Conservation (phyloP, 208 protist species). For the Plasmodiophora brassicae region DNA sequence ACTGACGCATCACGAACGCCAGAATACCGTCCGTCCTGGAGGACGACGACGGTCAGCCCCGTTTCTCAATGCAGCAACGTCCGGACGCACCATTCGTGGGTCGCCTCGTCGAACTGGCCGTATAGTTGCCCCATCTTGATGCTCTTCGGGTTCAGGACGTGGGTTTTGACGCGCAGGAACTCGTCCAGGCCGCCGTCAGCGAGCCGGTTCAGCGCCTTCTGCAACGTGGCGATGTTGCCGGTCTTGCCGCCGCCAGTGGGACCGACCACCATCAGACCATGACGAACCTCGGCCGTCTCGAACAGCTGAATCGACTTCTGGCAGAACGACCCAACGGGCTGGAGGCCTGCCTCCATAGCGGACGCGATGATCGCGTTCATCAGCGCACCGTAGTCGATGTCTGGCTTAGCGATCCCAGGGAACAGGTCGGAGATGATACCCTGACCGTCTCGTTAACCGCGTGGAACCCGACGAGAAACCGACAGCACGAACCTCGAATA, state of each 20-base stretch:
- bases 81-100: constrained; percentile 76
- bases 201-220: constrained; percentile 58
- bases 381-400: constrained; percentile 82
- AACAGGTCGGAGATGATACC: constrained; percentile 95
- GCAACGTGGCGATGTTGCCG: constrained; percentile 73
- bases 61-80: not conserved
- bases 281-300: constrained; percentile 92
- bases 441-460: no score
- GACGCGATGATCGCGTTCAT: constrained; percentile 67
- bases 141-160: constrained; percentile 91
- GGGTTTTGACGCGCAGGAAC: constrained; percentile 61
- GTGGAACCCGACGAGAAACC: no score
- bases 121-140: constrained; percentile 96
- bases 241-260: constrained; percentile 91
- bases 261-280: constrained; percentile 94
- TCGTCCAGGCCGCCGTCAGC: constrained; percentile 32
- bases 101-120: constrained; percentile 87
- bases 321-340: constrained; percentile 85
- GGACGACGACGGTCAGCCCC: not conserved
- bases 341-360: constrained; percentile 67
- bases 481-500: no score
- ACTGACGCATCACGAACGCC: constrained; percentile 77
- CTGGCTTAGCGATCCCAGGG: constrained; percentile 78
- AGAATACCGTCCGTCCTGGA: constrained; percentile 79
- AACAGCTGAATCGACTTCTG: constrained; percentile 92